Evolutionary conservation across 805 yeast genomes (phyloP).

Genomic region (Saccharomycopsis amapae): DNA sequence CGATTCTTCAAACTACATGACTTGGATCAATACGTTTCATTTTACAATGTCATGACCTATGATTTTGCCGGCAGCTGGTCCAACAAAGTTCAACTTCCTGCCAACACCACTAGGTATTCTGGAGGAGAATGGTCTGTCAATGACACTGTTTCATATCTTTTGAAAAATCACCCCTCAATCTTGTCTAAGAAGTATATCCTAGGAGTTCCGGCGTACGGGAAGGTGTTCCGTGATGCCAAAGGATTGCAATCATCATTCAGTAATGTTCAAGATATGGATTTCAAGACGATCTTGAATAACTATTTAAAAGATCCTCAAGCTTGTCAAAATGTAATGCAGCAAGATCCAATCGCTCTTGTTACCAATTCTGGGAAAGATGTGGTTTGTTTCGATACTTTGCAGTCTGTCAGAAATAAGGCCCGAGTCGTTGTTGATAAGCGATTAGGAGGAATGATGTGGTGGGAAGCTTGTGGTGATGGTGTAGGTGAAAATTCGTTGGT

Average conservation of each 20-base stretch:
- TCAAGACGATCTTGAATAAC: constrained; percentile 45
- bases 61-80: constrained; percentile 85
- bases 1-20: constrained; percentile 36
- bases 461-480: constrained; percentile 85
- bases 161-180: constrained; percentile 33
- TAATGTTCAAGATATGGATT: constrained; percentile 46
- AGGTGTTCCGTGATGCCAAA: constrained; percentile 39
- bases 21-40: constrained; percentile 53
- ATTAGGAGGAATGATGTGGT: constrained; percentile 87
- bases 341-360: neutral
- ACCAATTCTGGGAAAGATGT: constrained; percentile 29
- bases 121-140: constrained; percentile 42
- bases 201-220: constrained; percentile 88
- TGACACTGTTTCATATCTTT: constrained; percentile 40
- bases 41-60: constrained; percentile 89
- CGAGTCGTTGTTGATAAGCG: constrained; percentile 39
- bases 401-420: constrained; percentile 51
- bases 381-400: constrained; percentile 60
- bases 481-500: constrained; percentile 29
- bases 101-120: constrained; percentile 45
- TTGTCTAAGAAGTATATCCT: constrained; percentile 48
- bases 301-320: constrained; percentile 26
- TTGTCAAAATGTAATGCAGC: neutral
- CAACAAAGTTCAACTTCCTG: constrained; percentile 51
- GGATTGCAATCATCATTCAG: constrained; percentile 38